phyloP scores from a whole-genome alignment of 73 alveolate genomes.

The Stentor roeselii region DNA sequence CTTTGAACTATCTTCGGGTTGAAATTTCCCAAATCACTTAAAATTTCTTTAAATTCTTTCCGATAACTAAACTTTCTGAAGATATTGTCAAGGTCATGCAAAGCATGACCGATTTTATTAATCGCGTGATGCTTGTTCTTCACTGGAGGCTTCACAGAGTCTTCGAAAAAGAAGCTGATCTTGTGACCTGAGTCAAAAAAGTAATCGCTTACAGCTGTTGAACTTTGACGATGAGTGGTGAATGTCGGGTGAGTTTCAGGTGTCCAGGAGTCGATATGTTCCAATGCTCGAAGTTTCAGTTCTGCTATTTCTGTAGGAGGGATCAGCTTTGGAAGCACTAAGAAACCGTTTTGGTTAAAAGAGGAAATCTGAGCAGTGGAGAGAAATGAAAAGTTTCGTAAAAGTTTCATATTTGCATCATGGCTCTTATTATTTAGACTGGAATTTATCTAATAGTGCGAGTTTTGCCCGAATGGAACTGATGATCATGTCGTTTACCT shows the following conservation, averaged over 20 bases:
- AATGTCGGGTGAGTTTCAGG: conserved; percentile 14
- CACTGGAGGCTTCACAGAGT: not conserved
- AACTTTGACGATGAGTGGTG: not conserved
- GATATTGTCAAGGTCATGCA: conserved; percentile 68
- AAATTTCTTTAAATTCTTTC: conserved; percentile 31
- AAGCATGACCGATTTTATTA: conserved; percentile 68
- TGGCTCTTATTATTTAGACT: too few species aligned
- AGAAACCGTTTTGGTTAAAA: not conserved
- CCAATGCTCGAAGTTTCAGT: not conserved
- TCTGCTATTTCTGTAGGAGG: not conserved
- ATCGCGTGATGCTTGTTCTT: not conserved
- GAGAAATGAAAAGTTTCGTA: not conserved
- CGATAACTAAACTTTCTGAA: conserved; percentile 51
- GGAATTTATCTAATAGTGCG: not conserved
- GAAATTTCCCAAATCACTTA: conserved; percentile 40
- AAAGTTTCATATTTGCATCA: not conserved
- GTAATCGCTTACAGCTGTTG: not conserved
- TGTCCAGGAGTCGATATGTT: not conserved
- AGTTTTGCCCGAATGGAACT: not conserved
- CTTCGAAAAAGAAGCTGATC: conserved; percentile 15
- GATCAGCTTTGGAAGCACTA: not conserved
- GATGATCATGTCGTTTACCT: conserved; percentile 21
- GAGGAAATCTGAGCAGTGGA: not conserved
- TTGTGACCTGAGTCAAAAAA: not conserved
- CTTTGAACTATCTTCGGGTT: conserved; percentile 50